Conservation (phyloP, 2,329 filamentous ascomycete genomes). For the Dactylonectria macrodidyma region DNA sequence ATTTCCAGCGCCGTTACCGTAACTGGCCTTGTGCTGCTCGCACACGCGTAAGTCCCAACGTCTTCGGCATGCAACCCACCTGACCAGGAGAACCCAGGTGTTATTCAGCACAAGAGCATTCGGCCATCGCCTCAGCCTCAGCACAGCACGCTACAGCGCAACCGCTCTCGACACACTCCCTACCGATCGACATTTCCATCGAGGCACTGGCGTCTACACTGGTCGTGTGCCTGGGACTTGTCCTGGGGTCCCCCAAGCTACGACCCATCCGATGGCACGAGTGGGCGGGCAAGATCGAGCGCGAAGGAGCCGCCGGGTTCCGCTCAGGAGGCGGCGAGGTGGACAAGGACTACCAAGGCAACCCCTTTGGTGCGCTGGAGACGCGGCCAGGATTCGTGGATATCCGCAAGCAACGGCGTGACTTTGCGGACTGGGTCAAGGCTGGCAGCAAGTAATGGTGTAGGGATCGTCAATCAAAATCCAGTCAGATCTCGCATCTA, state of each 20-base stretch:
- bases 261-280: slow-evolving; percentile 88
- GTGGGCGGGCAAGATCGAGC: slow-evolving; percentile 88
- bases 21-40: slow-evolving; percentile 83
- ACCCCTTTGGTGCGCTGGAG: slow-evolving; percentile 86
- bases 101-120: slow-evolving; percentile 96
- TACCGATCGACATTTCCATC: slow-evolving; percentile 89
- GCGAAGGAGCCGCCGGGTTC: slow-evolving; percentile 76
- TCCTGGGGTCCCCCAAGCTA: slow-evolving; percentile 81
- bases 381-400: slow-evolving; percentile 89
- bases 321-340: slow-evolving; percentile 73
- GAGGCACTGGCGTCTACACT: slow-evolving; percentile 88
- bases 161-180: slow-evolving; percentile 59
- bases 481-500: no score
- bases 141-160: slow-evolving; percentile 61
- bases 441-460: slow-evolving; percentile 44
- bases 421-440: slow-evolving; percentile 84
- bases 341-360: slow-evolving; percentile 79
- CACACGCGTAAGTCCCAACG: slow-evolving; percentile 82
- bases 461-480: not conserved
- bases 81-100: slow-evolving; percentile 71
- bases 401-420: slow-evolving; percentile 83
- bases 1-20: slow-evolving; percentile 79
- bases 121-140: slow-evolving; percentile 75
- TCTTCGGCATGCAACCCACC: slow-evolving; percentile 18
- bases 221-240: slow-evolving; percentile 86